phyloP scores from a whole-genome alignment of 768 basidiomycete genomes.

The Termitomyces bulborhizus region DNA sequence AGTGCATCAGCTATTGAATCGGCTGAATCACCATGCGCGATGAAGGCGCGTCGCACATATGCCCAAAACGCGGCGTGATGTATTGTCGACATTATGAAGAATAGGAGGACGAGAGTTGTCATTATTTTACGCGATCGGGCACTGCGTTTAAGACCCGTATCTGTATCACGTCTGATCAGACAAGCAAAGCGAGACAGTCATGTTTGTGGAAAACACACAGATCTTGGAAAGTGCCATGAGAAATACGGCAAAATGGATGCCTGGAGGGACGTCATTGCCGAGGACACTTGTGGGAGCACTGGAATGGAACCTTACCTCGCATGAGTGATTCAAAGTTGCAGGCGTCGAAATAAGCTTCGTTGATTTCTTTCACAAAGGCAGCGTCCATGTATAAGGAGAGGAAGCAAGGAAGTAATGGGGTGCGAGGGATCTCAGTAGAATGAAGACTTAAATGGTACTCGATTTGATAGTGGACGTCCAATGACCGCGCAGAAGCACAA shows the following conservation, averaged over 20 bases:
- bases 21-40: conserved; percentile 9
- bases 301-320: conserved; percentile 5
- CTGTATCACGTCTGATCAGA: background rate
- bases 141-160: conserved; percentile 10
- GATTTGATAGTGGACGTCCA: background rate
- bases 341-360: conserved; percentile 14
- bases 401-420: background rate
- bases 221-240: conserved; percentile 11
- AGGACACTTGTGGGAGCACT: background rate
- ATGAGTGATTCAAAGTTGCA: conserved; percentile 15
- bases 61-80: conserved; percentile 13
- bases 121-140: conserved; percentile 8
- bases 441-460: background rate
- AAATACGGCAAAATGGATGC: conserved; percentile 12
- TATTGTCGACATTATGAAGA: conserved; percentile 15
- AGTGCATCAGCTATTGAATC: conserved; percentile 10
- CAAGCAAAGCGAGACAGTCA: background rate
- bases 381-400: background rate
- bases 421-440: background rate
- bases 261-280: background rate
- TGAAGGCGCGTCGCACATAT: conserved; percentile 13
- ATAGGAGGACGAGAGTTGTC: conserved; percentile 10
- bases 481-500: background rate
- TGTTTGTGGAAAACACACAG: conserved; percentile 3
- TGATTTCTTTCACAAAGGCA: conserved; percentile 9